A percentile compares a stretch with the other conserved stretches of the same genome.
Conservation (phyloP, 2,329 filamentous ascomycete species). For the Scedosporium apiospermum region DNA sequence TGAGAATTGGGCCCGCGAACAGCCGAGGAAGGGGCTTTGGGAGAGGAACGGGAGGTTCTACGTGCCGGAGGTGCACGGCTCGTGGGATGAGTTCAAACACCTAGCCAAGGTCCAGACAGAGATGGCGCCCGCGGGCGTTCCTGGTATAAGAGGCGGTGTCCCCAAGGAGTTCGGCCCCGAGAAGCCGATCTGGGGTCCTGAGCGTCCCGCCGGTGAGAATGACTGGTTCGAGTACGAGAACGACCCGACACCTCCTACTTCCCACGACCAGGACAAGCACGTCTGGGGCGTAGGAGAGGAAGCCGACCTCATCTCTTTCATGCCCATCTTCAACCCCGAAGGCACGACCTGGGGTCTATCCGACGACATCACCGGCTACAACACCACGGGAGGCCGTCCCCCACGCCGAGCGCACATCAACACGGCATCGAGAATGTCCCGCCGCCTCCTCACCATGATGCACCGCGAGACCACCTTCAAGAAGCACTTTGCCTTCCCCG, state of each 20-base stretch:
- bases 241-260: constrained; percentile 58
- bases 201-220: constrained; percentile 54
- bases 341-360: constrained; percentile 75
- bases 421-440: constrained; percentile 75
- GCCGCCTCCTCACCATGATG: constrained; percentile 73
- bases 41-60: constrained; percentile 73
- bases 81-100: constrained; percentile 66
- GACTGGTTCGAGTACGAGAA: constrained; percentile 66
- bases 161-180: constrained; percentile 27
- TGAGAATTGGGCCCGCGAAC: constrained; percentile 57
- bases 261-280: constrained; percentile 71
- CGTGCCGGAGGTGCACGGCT: constrained; percentile 64
- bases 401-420: constrained; percentile 81
- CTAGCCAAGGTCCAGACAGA: constrained; percentile 70
- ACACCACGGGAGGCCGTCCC: constrained; percentile 48
- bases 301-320: constrained; percentile 84
- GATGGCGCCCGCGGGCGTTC: constrained; percentile 50
- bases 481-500: constrained; percentile 85
- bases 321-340: constrained; percentile 84
- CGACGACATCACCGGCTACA: constrained; percentile 79
- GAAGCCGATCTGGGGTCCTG: constrained; percentile 74
- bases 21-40: constrained; percentile 74
- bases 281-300: constrained; percentile 84
- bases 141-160: constrained; percentile 29
- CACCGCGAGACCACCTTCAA: constrained; percentile 78